phyloP scores from a whole-genome alignment of 2,329 filamentous ascomycete species.

The Hypoxylon sp. region DNA sequence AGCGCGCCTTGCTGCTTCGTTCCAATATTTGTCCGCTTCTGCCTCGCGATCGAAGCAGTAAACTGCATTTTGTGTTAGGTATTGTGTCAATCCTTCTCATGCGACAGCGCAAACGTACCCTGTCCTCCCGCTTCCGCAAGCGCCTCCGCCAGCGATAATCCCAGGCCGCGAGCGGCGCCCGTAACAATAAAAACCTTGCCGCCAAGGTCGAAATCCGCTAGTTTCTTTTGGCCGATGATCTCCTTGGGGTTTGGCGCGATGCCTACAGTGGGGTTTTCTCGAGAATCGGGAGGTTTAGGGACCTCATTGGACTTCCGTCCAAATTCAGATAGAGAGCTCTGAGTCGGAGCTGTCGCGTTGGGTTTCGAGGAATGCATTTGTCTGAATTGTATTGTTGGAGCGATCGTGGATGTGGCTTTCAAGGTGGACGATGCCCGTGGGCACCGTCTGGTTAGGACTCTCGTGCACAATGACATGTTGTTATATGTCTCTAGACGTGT shows the following conservation, averaged over 20 bases:
- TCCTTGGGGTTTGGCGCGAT: conserved; percentile 42
- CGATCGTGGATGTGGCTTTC: conserved; percentile 4
- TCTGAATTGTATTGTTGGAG: conserved; percentile 21
- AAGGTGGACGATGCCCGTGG: conserved; percentile 17
- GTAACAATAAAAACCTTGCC: conserved; percentile 79
- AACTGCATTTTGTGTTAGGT: conserved; percentile 56
- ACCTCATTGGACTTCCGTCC: conserved; percentile 20
- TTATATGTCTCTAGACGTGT: conserved; percentile 9
- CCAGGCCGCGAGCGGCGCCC: conserved; percentile 79
- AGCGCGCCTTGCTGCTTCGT: conserved; percentile 71
- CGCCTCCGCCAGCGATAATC: conserved; percentile 80
- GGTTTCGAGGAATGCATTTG: conserved; percentile 32
- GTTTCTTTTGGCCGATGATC: conserved; percentile 55
- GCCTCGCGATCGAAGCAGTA: conserved; percentile 70
- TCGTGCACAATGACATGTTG: conserved; percentile 34
- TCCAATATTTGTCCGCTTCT: conserved; percentile 71
- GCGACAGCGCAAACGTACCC: conserved; percentile 57
- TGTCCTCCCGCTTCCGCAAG: conserved; percentile 82
- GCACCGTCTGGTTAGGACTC: conserved; percentile 27
- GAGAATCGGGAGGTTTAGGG: conserved; percentile 48
- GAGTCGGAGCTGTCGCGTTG: conserved; percentile 6
- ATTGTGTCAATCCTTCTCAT: not conserved
- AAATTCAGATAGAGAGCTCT: conserved; percentile 24
- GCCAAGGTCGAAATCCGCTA: conserved; percentile 79
- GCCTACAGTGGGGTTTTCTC: conserved; percentile 48